Base-by-base conservation (phyloP, 192 early-diverging fungal species). In the Umbelopsis sp. region DNA sequence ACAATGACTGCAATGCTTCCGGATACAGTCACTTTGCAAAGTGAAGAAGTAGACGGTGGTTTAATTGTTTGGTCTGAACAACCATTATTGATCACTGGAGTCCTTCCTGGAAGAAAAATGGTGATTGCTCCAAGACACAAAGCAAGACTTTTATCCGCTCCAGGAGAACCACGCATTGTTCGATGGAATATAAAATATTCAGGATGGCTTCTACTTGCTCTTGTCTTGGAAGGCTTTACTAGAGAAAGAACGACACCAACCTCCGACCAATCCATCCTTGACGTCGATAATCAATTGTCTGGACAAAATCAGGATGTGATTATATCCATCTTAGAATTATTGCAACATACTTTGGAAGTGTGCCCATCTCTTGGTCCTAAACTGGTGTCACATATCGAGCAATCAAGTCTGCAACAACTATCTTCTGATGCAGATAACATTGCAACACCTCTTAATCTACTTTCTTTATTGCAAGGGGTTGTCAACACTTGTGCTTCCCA, bases 111-210 rank as follows among this genome's bases (percentile, higher is more conserved):
- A 10, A 49, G 47, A 29, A 50, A 68, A 26, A 38, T 73, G 22
- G 26, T 56, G 25, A 69, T 77, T 41, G 44, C 71, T 32, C 32
- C 65, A n/a, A 53, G 54, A 9, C 72, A 71, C 3, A 26, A 51
- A 26, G 76, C 71, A 41, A 21, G 22, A 36, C 14, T 70, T 12
- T 10, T 69, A 22, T 73, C 71, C 5, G 26, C 38, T 5, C 24
- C 36, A 5, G 38, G 68, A 4, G 56, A 71, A 32, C 14, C 41
- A 22, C 71, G 59, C 0, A 25, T 73, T 16, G 34, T 77, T n/a
- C 52, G 68, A 56, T 77, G 72, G 66, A 41, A 52, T 21, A 21
- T 22, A 3, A 17, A 45, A 20, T 77, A 77, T 44, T 77, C 76
- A 11, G 76, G 71, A 2, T 77, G 76, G 76, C 20, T 51, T 34